These are phyloP conservation scores for Leptographium lundbergii DNA, from an alignment of 2,329 filamentous ascomycete genomes.

Conservation along the genomic window DNA sequence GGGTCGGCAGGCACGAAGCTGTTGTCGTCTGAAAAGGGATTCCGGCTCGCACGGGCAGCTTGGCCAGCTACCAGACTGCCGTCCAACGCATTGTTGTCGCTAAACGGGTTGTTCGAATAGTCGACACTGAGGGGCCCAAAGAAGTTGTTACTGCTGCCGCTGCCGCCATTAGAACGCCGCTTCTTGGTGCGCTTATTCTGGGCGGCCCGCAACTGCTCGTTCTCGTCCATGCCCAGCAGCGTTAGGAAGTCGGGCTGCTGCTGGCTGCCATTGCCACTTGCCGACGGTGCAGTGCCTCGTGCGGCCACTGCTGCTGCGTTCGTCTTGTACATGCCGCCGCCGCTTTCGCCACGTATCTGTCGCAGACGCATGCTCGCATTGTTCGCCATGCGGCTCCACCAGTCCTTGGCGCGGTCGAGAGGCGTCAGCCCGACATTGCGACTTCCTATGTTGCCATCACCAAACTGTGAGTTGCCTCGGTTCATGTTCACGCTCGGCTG, in stretches of 20 bases:
- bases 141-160: slow-evolving; percentile 4
- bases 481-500: slow-evolving; percentile 32
- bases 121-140: slow-evolving; percentile 14
- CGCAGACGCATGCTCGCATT: slow-evolving; percentile 26
- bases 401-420: slow-evolving; percentile 29
- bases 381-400: slow-evolving; percentile 19
- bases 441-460: slow-evolving; percentile 17
- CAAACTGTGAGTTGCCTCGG: slow-evolving; percentile 40
- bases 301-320: slow-evolving; percentile 7
- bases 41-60: slow-evolving; percentile 14
- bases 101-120: slow-evolving; percentile 29
- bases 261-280: neutral
- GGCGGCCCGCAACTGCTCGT: slow-evolving; percentile 24
- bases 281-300: neutral
- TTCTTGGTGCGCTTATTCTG: slow-evolving; percentile 21
- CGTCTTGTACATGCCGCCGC: neutral
- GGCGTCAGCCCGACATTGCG: slow-evolving; percentile 14
- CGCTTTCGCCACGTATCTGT: slow-evolving; percentile 14
- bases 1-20: slow-evolving; percentile 28
- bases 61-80: neutral
- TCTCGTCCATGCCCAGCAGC: slow-evolving; percentile 28
- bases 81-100: slow-evolving; percentile 30
- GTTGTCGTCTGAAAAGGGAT: slow-evolving; percentile 38
- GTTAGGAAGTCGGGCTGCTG: slow-evolving; percentile 29
- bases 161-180: slow-evolving; percentile 2